Evolutionary conservation across 106 monocot species (phyloP), one percentile per base, ranked within the genome.

Genomic region (Allium fistulosum): DNA sequence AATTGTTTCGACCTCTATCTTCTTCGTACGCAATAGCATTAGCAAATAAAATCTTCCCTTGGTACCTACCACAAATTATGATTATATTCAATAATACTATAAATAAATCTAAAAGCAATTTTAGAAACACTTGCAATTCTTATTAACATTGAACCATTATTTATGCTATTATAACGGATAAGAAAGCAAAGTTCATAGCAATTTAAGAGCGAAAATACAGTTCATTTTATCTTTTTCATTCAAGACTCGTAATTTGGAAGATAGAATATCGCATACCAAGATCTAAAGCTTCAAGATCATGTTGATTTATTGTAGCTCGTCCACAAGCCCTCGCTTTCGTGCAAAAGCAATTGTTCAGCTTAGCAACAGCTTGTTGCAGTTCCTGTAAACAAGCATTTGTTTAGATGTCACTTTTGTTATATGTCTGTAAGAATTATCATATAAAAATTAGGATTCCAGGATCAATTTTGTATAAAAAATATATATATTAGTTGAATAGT

Each of bases 11-110:
- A 75, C 65, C 58, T 66, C 56, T 51, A 87, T 58, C 57, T 78
- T 74, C 63, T 87, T 83, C 83, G 83, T 69, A 61, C 83, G 74
- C 10, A 87, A 28, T 1, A 87, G 83, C 37, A 84, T n/a, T 46
- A 86, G 52, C 79, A 86, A 64, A 58, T 72, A 87, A 11, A 80
- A 78, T 66, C 78, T 71, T 65, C 83, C 87, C 51, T 87, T 84
- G 26, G 68, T 59, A 52, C 87, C 87, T 87, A 75, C 17, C 62
- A 63, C 7, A 57, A 68, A 46, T 49, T 49, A 17, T 13, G 9
- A 55, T 4, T 45, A 68, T 2, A 26, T 48, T 62, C 26, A 47
- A 26, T 5, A 14, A 63, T 17, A 52, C 10, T 18, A 18, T 50
- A 17, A 17, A 63, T 65, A 1, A 17, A 4, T 50, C 47, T 10